Conservation (phyloP, 2,329 filamentous ascomycete species). For the Ambrosiella cleistominuta region DNA sequence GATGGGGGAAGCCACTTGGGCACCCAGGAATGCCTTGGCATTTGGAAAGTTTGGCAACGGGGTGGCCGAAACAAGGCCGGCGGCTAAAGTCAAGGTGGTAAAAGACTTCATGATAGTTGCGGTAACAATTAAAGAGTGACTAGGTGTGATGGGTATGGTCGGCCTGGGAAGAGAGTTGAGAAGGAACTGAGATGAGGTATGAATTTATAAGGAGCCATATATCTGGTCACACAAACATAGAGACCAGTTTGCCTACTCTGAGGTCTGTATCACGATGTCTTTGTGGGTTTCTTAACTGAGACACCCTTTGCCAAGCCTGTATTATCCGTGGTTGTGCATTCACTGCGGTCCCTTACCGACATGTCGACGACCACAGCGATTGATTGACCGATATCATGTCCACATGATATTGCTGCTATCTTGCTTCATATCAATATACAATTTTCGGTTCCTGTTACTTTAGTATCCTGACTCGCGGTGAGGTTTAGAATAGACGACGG, state of each 20-base stretch:
- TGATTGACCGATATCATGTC: too few relatives aligned
- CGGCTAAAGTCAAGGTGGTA: background rate
- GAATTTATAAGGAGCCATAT: background rate
- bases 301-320: background rate
- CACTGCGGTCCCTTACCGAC: background rate
- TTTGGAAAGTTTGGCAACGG: background rate
- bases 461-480: too few relatives aligned
- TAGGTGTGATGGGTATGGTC: background rate
- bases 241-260: background rate
- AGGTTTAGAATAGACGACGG: too few relatives aligned
- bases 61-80: background rate
- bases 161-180: background rate
- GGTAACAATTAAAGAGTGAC: background rate
- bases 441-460: too few relatives aligned
- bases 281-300: background rate
- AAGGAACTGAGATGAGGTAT: background rate
- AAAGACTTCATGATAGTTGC: background rate
- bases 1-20: constrained; percentile 19
- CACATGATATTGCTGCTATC: too few relatives aligned
- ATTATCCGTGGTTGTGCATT: background rate
- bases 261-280: background rate
- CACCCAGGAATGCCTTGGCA: background rate
- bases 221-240: background rate
- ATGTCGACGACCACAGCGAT: background rate
- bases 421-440: too few relatives aligned